Evolutionary conservation across 2,329 filamentous ascomycete genomes (phyloP), one percentile per base, ranked within the genome.

Genomic region (Orbilia quercus): DNA sequence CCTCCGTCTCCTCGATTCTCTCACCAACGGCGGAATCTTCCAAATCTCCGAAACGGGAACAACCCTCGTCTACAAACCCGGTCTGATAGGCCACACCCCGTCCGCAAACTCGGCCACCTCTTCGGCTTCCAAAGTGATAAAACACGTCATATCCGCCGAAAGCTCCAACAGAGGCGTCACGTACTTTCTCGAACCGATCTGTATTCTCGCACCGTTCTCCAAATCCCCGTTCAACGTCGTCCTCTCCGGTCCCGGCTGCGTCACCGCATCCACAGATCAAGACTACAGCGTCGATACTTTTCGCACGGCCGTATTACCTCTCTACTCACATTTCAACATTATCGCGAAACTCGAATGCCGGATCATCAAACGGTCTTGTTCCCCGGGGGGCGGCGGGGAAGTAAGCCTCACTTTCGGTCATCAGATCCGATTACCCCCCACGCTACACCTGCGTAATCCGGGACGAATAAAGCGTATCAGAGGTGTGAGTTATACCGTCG

Each of bases 11-110:
- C 89, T 99, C 79, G 95, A 98, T 81, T 87, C 91, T 77, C 86
- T 99, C 78, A 99, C 95, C 79, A 99, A 99, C 84, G 95, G 95
- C 82, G 91, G 91, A 67, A 89, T 90, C 64, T 92, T 98, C 82
- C 93, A 97, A 79, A 96, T 99, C 77, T 96, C 92, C 9, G 95
- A 96, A 82, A 97, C 92, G 0, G 95, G 95, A 79, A 98, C 95
- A 0, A 93, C 92, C 0, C 87, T 99, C 64, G 89, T 93, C 38
- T 99, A 96, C 82, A 90, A 91, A 76, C 95, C 95, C 0, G 95
- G 95, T 36, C 84, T 99, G 42, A 96, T 99, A 78, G 95, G 92
- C 0, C 77, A 78, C 62, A 75, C 74, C 2, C 63, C 70, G 5
- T 63, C 57, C 9, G 63, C 70, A 20, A 74, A 74, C 38, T 74